phyloP scores from a whole-genome alignment of 2,329 filamentous ascomycete species.

The Aspergillus transmontanensis region DNA sequence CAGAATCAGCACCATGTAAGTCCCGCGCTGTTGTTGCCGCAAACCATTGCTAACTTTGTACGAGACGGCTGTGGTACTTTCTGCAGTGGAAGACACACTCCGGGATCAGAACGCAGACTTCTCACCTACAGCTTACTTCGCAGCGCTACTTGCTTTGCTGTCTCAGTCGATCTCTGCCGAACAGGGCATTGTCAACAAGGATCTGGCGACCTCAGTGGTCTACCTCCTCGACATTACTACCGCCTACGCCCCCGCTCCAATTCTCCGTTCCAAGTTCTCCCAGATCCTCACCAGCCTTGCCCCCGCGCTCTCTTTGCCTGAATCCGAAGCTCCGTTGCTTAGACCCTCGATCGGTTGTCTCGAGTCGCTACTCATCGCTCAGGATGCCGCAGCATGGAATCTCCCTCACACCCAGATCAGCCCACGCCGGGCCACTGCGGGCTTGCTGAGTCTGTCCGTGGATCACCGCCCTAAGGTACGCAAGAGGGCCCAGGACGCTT shows the following conservation, averaged over 20 bases:
- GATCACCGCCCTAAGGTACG: conserved; percentile 91
- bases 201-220: conserved; percentile 81
- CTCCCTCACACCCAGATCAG: conserved; percentile 80
- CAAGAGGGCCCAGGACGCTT: conserved; percentile 86
- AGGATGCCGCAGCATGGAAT: conserved; percentile 87
- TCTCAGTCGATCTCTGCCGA: conserved; percentile 69
- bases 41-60: conserved; percentile 14
- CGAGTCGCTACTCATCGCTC: conserved; percentile 85
- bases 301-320: conserved; percentile 75
- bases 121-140: conserved; percentile 91
- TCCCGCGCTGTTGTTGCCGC: not conserved
- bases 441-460: conserved; percentile 79
- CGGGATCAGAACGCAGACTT: conserved; percentile 81
- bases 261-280: conserved; percentile 92
- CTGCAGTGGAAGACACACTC: conserved; percentile 89
- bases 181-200: conserved; percentile 72
- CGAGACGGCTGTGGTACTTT: conserved; percentile 70
- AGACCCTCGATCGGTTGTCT: conserved; percentile 89
- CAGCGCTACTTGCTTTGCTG: conserved; percentile 86
- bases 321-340: conserved; percentile 84
- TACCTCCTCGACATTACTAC: conserved; percentile 95
- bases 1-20: conserved; percentile 90
- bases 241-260: conserved; percentile 77
- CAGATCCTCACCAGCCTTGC: conserved; percentile 87
- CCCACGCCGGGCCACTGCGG: conserved; percentile 83